Conservation (phyloP, 257 asterid species). For the Linaria vulgaris region DNA sequence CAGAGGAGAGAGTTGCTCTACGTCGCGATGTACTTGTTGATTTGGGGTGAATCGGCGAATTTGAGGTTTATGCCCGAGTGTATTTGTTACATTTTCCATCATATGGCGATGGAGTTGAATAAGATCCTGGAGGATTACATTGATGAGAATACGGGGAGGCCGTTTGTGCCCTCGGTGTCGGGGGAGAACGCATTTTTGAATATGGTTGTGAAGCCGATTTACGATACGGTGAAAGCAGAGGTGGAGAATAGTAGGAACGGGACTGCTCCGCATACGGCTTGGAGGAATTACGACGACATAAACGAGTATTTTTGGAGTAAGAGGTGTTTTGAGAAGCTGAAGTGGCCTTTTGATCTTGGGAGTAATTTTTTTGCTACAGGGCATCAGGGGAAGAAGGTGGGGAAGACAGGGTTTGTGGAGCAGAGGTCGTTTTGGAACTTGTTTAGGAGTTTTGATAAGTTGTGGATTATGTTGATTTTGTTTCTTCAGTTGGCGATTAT, state of each 20-base stretch:
- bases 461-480: conserved; percentile 85
- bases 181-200: conserved; percentile 80
- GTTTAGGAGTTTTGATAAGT: conserved; percentile 90
- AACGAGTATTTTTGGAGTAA: conserved; percentile 96
- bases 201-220: conserved; percentile 78
- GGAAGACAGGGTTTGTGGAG: conserved; percentile 98
- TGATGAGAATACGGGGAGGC: conserved; percentile 93
- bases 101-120: conserved; percentile 94
- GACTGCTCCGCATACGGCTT: conserved; percentile 94
- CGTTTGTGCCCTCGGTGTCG: conserved; percentile 76
- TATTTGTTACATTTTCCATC: conserved; percentile 73
- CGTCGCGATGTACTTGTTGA: conserved; percentile 71
- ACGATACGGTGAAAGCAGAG: conserved; percentile 74
- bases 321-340: conserved; percentile 88
- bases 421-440: conserved; percentile 94
- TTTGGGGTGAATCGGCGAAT: conserved; percentile 99
- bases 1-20: conserved; percentile 88
- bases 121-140: conserved; percentile 86
- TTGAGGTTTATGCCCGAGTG: conserved; percentile 89
- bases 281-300: conserved; percentile 96
- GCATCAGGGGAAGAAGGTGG: conserved; percentile 75
- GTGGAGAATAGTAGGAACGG: conserved; percentile 83
- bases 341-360: conserved; percentile 88
- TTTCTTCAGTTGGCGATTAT: conserved; percentile 86
- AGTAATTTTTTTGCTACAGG: conserved; percentile 86